These are phyloP conservation scores for Cercophora sp. DNA, from an alignment of 495 filamentous ascomycete genomes.

Conservation along the genomic window DNA sequence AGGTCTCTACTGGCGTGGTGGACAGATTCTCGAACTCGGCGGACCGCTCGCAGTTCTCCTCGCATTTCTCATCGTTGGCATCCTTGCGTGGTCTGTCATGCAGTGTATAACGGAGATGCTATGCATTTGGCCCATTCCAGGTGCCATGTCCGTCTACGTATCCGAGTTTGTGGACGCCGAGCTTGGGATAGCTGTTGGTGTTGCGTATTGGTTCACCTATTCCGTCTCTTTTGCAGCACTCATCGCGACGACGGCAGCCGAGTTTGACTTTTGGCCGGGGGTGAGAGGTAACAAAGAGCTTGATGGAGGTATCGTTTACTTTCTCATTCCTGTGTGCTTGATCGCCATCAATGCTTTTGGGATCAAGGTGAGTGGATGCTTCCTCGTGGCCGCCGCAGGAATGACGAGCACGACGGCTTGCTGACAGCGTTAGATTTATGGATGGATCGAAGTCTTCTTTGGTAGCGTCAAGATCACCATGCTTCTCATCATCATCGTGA, in stretches of 20 bases:
- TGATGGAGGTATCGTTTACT: constrained; percentile 18
- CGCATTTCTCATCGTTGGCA: constrained; percentile 39
- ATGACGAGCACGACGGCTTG: too few species aligned
- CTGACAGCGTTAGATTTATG: constrained; percentile 21
- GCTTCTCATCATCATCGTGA: neutral
- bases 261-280: constrained; percentile 31
- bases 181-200: constrained; percentile 43
- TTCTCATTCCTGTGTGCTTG: constrained; percentile 18
- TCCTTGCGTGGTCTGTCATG: constrained; percentile 43
- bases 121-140: constrained; percentile 46
- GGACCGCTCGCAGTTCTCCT: constrained; percentile 43
- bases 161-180: constrained; percentile 47
- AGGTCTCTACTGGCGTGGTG: constrained; percentile 46
- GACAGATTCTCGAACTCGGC: constrained; percentile 38
- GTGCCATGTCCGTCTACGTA: constrained; percentile 44
- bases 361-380: constrained; percentile 13
- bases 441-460: constrained; percentile 22
- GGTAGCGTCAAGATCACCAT: neutral
- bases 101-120: constrained; percentile 48
- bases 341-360: constrained; percentile 19
- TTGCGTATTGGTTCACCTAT: constrained; percentile 49
- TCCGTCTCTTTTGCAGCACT: constrained; percentile 38
- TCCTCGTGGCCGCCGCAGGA: neutral
- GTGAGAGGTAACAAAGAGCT: constrained; percentile 8
- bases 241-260: constrained; percentile 37